Evolutionary conservation across 2,329 filamentous ascomycete species (phyloP), one percentile per base, ranked within the genome.

Genomic region (Pleomassaria siparia): DNA sequence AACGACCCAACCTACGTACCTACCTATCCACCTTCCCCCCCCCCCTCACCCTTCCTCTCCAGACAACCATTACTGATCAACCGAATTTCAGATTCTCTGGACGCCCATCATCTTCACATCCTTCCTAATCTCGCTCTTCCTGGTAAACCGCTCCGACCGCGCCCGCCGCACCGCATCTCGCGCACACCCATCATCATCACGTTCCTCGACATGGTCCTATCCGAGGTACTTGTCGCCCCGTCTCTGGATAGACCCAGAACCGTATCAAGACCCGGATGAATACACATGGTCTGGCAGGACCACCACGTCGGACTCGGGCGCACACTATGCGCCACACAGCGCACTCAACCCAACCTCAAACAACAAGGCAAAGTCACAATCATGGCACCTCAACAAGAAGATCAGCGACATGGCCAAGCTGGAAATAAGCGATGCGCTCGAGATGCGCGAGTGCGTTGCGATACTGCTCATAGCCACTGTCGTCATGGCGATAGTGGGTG

Each of bases 341-440:
- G 20, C 25, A n/a, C 55, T 58, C 28, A 50, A 39, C 15, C 57
- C 53, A 5, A 53, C n/a, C n/a, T 41, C 26, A 43, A 51, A 6
- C 47, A 22, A 41, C 28, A 43, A 53, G 40, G 60, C 65, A 43
- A 66, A 57, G 22, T 54, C 45, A 22, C 43, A 44, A 40, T 51
- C 59, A 16, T 76, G 73, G 73, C 67, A 71, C 53, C 44, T 69
- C 15, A 54, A 67, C 16, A 74, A 69, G 60, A 76, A 73, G 60
- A 72, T 75, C 33, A 58, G 79, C 50, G 82, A 84, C 63, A 72
- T 88, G 44, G 77, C 85, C 60, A 79, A 72, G 62, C 73, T 84
- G 74, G 82, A 88, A 64, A 76, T 84, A 13, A 75, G 74, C 2
- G 83, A 87, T 59, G 85, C 85, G 2, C 83, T 88, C 53, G 78